Evolutionary conservation across 345 rosid genomes (phyloP), one percentile per base, ranked within the genome.

Genomic region (Brassica juncea): DNA sequence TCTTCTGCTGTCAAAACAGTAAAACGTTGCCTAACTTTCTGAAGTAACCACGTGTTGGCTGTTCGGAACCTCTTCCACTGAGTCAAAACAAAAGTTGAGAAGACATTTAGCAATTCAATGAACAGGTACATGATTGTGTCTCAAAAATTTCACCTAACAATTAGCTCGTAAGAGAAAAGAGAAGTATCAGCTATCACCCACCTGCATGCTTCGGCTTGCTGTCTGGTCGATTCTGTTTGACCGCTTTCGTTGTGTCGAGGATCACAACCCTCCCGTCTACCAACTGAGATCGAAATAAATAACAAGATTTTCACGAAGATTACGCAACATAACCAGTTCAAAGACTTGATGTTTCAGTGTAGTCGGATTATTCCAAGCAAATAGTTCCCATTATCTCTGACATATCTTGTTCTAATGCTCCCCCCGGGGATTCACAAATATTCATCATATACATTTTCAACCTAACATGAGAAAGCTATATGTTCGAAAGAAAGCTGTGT

Each of bases 181-280:
- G 39, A 66, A 28, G 57, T 32, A 52, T 84, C 81, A 81, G n/a
- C 75, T 57, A 7, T 81, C 77, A 32, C 47, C 47, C 72, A 47
- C 61, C 80, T 23, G 64, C 68, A 35, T 58, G 30, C 27, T 84
- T 57, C 7, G 65, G 73, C 58, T 55, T 60, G 72, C 44, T 54
- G n/a, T 74, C 64, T 60, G 70, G 70, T 68, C 4, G 82, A 21
- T 75, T 57, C 47, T 74, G 73, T 19, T 71, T 32, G 28, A 4
- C 6, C 0, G 73, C 70, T 74, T 74, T 64, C 2, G 57, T 74
- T 16, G 37, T 65, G 70, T 90, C 89, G 2, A 90, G 86, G 32
- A 80, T 86, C 54, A 90, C 39, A 1, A 81, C 85, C 35, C 91
- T 87, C 34, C 96, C 93, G 19, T 89, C 86, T 31, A 89, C 81